Evolutionary conservation across 345 rosid genomes (phyloP).

Genomic region (Salix caprea): DNA sequence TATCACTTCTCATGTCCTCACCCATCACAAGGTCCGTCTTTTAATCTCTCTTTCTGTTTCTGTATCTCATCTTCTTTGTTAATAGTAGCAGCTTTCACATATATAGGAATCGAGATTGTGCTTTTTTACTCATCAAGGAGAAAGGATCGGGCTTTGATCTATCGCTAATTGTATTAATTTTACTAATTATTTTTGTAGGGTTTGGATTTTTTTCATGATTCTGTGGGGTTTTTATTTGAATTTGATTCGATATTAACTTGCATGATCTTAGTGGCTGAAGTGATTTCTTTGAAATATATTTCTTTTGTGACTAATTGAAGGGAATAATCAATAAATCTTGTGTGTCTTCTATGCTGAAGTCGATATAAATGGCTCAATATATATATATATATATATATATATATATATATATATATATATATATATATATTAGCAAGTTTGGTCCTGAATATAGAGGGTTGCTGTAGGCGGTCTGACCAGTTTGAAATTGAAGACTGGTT

Average conservation of each 20-base stretch:
- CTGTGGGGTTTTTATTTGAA: background rate
- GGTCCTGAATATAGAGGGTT: no score
- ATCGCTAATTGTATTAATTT: background rate
- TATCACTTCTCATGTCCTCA: slow-evolving; percentile 52
- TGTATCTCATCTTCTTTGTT: background rate
- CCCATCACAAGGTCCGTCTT: slow-evolving; percentile 46
- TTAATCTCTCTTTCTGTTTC: background rate
- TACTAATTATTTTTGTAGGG: background rate
- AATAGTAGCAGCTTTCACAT: background rate
- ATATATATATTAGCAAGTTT: no score
- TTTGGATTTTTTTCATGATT: background rate
- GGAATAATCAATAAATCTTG: background rate
- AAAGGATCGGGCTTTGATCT: no score
- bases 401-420: no score
- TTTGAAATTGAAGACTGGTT: background rate
- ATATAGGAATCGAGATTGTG: background rate
- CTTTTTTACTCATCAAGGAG: background rate
- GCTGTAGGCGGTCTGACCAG: no score
- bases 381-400: no score
- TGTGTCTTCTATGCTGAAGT: no score
- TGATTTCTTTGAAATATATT: background rate
- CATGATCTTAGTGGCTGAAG: background rate
- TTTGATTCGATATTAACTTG: background rate
- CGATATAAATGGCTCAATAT: no score
- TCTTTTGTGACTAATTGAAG: background rate